phyloP scores from a whole-genome alignment of 2,329 filamentous ascomycete species.

The Septoria linicola region DNA sequence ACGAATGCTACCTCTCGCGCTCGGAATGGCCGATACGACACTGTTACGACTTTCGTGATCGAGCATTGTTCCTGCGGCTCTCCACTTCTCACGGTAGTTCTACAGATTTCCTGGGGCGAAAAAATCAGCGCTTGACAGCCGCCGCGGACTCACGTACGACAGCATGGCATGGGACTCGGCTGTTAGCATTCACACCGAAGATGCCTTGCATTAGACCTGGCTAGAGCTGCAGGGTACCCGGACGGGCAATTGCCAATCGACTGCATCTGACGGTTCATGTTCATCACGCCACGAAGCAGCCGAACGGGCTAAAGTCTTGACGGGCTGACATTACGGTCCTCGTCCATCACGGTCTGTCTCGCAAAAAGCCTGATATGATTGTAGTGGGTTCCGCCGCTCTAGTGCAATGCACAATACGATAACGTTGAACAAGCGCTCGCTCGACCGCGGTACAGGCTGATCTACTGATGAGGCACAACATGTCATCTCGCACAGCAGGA shows the following conservation, averaged over 20 bases:
- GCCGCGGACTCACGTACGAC: background rate
- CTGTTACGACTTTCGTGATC: too few species aligned
- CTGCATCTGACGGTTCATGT: background rate
- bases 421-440: background rate
- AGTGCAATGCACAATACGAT: slow-evolving; percentile 3
- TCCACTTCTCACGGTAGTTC: too few species aligned
- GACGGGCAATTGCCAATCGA: background rate
- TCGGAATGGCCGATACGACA: too few species aligned
- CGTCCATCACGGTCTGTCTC: slow-evolving; percentile 14
- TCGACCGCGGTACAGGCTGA: background rate
- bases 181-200: background rate
- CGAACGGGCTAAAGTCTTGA: background rate
- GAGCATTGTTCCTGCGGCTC: too few species aligned
- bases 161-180: background rate
- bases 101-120: too few species aligned
- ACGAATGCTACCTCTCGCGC: too few species aligned
- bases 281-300: slow-evolving; percentile 9
- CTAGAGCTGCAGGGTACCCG: slow-evolving; percentile 1
- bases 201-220: background rate
- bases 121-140: too few species aligned
- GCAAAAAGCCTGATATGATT: slow-evolving; percentile 4
- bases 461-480: too few species aligned
- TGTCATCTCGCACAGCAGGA: too few species aligned
- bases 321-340: background rate
- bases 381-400: background rate